Base-by-base conservation (phyloP, 495 filamentous ascomycete species). In the Tuber microsphaerosporum region DNA sequence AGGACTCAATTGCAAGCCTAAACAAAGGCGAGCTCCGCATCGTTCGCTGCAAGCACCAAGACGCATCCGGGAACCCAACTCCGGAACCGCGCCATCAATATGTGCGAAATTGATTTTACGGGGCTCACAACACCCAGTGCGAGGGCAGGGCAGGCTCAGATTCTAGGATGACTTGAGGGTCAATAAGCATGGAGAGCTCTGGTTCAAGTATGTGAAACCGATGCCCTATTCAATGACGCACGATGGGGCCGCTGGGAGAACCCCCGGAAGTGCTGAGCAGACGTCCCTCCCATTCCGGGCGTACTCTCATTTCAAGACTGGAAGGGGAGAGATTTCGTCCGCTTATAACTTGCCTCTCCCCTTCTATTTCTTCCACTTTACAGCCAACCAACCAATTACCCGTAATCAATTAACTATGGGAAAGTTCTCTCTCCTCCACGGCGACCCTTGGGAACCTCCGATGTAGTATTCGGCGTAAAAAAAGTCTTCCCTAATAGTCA, bases 271-370 rank as follows among this genome's bases (percentile, higher is more conserved):
- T 84, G 84, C 81, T 97, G 83, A 86, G 88, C 41, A 86, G 94
- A 43, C 94, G 97, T 85, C 89, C 90, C 75, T 97, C 89, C 85
- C 85, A 94, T 56, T 94, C 94, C 41, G 90, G 90, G 90, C 90
- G 69, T 94, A 97, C 86, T 90, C 97, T 87, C 94, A 97, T 85
- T 97, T 97, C 81, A 95, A 97, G 92, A 96, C 97, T 84, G 88
- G 91, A 83, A 96, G 94, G 86, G 86, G 85, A 87, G 84, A 93
- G 90, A 0, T 97, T 90, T 83, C 93, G 97, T 84, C 88, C 91
- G 81, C 85, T 97, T 79, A 89, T 97, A 80, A 97, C 94, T 91
- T 93, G 84, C 76, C 90, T n/a, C 9, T 42, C 48, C 6, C 48
- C 61, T 69, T 26, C 79, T 44, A 73, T 69, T 34, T 17, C n/a